Evolutionary conservation across 1,139 yeast species (phyloP).

Genomic region (Nematodospora anomalae): DNA sequence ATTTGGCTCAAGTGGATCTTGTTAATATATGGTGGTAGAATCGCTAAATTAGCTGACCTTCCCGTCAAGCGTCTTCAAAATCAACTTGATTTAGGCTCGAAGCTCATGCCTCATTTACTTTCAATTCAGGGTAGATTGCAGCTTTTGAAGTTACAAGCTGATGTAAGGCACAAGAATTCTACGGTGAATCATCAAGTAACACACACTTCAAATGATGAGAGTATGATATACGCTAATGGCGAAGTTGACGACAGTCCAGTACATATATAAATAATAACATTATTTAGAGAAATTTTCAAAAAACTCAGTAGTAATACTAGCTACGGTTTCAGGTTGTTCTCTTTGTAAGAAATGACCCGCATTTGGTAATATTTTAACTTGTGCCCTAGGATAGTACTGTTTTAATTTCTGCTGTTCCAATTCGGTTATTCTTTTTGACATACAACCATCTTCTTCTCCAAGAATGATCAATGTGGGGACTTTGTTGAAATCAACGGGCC

Average conservation of each 20-base stretch:
- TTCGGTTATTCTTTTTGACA: conserved; percentile 31
- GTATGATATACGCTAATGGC: conserved; percentile 39
- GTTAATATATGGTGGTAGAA: conserved; percentile 43
- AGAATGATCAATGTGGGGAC: conserved; percentile 44
- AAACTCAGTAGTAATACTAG: conserved; percentile 31
- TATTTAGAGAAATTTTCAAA: conserved; percentile 14
- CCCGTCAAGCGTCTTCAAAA: conserved; percentile 32
- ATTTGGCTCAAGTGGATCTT: conserved; percentile 55
- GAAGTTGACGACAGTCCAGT: conserved; percentile 35
- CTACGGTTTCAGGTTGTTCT: conserved; percentile 37
- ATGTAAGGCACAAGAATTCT: conserved; percentile 17
- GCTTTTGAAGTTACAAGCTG: conserved; percentile 40
- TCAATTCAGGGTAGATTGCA: conserved; percentile 48
- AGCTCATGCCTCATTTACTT: conserved; percentile 38
- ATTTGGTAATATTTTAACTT: conserved; percentile 30
- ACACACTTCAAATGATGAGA: conserved; percentile 10
- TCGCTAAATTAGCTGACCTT: conserved; percentile 34
- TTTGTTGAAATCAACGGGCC: conserved; percentile 35
- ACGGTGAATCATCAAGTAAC: conserved; percentile 16
- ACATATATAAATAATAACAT: neutral
- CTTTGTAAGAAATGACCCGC: conserved; percentile 47
- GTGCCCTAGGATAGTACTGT: conserved; percentile 20
- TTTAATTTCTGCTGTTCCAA: conserved; percentile 26
- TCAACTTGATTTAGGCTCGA: conserved; percentile 31
- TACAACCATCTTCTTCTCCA: conserved; percentile 43